Base-by-base conservation (phyloP, 495 filamentous ascomycete genomes). In the Bryoglossum gracile region DNA sequence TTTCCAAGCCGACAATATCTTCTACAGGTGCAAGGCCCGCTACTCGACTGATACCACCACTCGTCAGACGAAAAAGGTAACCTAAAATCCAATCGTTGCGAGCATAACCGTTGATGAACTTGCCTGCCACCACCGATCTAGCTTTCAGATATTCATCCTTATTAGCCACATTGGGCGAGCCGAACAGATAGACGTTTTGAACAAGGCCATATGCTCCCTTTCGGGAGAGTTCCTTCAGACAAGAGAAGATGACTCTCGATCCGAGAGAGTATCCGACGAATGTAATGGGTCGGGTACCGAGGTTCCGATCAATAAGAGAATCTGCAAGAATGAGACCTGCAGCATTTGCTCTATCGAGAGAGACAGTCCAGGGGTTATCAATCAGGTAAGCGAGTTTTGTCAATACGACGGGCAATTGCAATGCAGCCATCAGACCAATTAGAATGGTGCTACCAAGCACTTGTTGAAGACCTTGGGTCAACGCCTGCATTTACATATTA, bases 291-390 rank as follows among this genome's bases (percentile, higher is more conserved):
- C 92, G 78, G 8, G 86, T 85, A 11, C 92, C 92, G 8, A 99
- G 75, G 60, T 96, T 96, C 9, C 88, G 78, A 50, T 94, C 87
- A 55, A 92, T 88, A 33, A 99, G 67, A 1, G 90, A 95, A 65
- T 99, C 92, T 1, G 92, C 92, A 19, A 99, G 77, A 56, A 99
- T 92, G n/a, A 95, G 72, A 4, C 92, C 92, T 21, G 91, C 87
- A 42, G 83, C 72, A 53, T 83, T 86, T 30, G 92, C 94, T 48
- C 92, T 83, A 51, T 88, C 87, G 19, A 95, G 75, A 2, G 94
- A 97, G 14, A 95, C 90, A 13, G 81, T 87, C 92, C 92, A 99
- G 0, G 92, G 92, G 55, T 99, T 99, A 65, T 99, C 92, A 58
- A 99, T 95, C 8, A 99, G 72, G 59, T 99, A 99, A 3, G 92